Percentiles rank a stretch among this genome's conserved stretches.
Evolutionary conservation across 2,329 filamentous ascomycete genomes (phyloP).

Genomic region (Tolypocladium amazonense): DNA sequence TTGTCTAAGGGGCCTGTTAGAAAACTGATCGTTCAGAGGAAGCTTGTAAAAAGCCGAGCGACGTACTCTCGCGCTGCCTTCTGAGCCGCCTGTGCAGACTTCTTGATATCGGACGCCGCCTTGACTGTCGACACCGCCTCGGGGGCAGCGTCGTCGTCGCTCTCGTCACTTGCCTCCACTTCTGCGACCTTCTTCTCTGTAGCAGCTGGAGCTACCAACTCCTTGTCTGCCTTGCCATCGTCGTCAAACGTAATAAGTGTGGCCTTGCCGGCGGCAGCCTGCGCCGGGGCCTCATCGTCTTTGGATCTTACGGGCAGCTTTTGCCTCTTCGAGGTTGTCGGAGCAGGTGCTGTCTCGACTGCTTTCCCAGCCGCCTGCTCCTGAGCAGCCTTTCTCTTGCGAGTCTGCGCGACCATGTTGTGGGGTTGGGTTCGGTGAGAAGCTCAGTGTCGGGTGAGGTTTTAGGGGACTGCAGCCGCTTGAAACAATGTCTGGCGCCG

Average conservation of each 20-base stretch:
- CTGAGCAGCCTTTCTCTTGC: constrained; percentile 19
- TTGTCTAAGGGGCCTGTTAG: constrained; percentile 25
- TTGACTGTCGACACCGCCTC: constrained; percentile 46
- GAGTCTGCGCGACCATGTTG: constrained; percentile 11
- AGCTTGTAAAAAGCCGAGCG: not conserved
- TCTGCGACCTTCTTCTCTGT: constrained; percentile 17
- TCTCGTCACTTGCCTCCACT: constrained; percentile 24
- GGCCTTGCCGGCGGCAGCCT: constrained; percentile 8
- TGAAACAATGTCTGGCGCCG: not conserved
- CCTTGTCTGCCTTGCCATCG: constrained; percentile 17
- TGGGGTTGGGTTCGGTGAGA: not conserved
- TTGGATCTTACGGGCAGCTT: constrained; percentile 25
- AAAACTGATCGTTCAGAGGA: too few species aligned
- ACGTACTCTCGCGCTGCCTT: constrained; percentile 42
- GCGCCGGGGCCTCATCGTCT: constrained; percentile 11
- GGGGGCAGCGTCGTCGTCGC: constrained; percentile 46
- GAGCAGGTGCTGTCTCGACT: constrained; percentile 3
- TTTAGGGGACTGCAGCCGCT: not conserved
- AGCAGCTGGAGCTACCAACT: not conserved
- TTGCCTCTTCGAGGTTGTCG: constrained; percentile 11
- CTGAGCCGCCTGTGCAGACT: constrained; percentile 34
- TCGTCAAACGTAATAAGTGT: constrained; percentile 24
- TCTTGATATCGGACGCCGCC: constrained; percentile 34
- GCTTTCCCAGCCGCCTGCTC: constrained; percentile 6
- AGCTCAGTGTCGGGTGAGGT: not conserved